Percentiles rank a stretch among this genome's conserved stretches.
Evolutionary conservation across 305 asterid genomes (phyloP).

Genomic region (Salvia sclarea): DNA sequence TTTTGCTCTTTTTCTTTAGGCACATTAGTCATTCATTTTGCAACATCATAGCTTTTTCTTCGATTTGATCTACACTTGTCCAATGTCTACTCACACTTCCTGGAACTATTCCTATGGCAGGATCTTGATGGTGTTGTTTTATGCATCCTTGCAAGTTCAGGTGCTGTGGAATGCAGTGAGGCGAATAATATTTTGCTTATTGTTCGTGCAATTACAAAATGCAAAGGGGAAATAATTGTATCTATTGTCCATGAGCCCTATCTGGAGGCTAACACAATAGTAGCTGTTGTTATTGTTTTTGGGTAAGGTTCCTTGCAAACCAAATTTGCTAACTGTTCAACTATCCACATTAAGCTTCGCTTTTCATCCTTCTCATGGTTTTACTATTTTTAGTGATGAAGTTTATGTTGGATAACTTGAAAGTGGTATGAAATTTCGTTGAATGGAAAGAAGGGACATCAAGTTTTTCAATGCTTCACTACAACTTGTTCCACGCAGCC

Average conservation of each 20-base stretch:
- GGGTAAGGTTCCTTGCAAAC: slow-evolving; percentile 61
- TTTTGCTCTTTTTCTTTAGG: slow-evolving; percentile 15
- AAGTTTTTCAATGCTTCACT: neutral
- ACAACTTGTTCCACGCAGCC: slow-evolving; percentile 5
- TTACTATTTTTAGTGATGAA: slow-evolving; percentile 1
- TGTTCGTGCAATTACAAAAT: slow-evolving; percentile 58
- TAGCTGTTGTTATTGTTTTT: slow-evolving; percentile 67
- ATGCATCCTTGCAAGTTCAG: slow-evolving; percentile 82
- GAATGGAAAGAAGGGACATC: neutral
- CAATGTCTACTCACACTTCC: slow-evolving; percentile 30
- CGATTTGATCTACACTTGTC: slow-evolving; percentile 30
- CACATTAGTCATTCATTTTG: slow-evolving; percentile 6
- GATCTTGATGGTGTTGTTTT: slow-evolving; percentile 65
- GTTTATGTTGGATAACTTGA: slow-evolving; percentile 13
- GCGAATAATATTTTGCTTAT: slow-evolving; percentile 47
- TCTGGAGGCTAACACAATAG: slow-evolving; percentile 58
- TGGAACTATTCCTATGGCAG: slow-evolving; percentile 45
- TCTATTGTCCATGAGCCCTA: slow-evolving; percentile 61
- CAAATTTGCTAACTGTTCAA: slow-evolving; percentile 5
- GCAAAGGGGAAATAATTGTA: slow-evolving; percentile 55
- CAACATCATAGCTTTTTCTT: slow-evolving; percentile 18
- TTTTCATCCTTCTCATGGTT: slow-evolving; percentile 15
- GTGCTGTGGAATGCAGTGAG: slow-evolving; percentile 50
- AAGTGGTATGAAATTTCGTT: slow-evolving; percentile 6
- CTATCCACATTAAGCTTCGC: slow-evolving; percentile 13